Base-by-base conservation (phyloP, 257 asterid species). In the Haberlea rhodopensis region DNA sequence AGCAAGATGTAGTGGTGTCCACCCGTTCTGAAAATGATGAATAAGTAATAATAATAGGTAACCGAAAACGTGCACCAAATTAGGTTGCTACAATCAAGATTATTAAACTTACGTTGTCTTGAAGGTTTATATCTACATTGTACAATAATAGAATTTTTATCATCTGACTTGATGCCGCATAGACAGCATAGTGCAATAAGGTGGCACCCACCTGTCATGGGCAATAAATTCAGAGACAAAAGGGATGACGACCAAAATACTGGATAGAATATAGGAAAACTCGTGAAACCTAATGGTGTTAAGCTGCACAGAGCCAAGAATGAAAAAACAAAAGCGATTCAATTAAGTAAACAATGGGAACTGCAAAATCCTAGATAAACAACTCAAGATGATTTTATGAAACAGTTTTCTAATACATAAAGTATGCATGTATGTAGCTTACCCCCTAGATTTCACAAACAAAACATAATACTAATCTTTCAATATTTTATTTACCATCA, bases 1-100 rank as follows among this genome's bases (percentile, higher is more conserved):
- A 74, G 95, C 97, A 62, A 92, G 79, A 75, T 92, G 98, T 60
- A 92, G 73, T 28, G 98, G 84, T 13, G 95, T 77, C 98, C 98
- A 92, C 22, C 98, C 98, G 60, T 85, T 89, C 98, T 92, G 66
- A 57, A 49, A 71, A 66, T 24, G 21, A 25, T 19, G n/a, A n/a
- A n/a, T n/a, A 15, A 70, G 27, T 24, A 49, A 45, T n/a, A 18
- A 28, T 19, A 58, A 49, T 22, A 18, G 13, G 15, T 28, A 65
- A 23, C 48, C 29, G 26, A 27, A 32, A 46, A 62, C n/a, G 8
- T 18, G 43, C 1, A 22, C 25, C 21, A 70, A 34, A 32, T 60
- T 24, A 46, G 48, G 51, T 37, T 52, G 66, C 54, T 19, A 6
- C 52, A 74, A 25, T 45, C 5, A 29, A 62, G 65, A 53, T 28